These are phyloP conservation scores for Amphibolis antarctica DNA, from an alignment of 106 monocot species.

Conservation along the genomic window DNA sequence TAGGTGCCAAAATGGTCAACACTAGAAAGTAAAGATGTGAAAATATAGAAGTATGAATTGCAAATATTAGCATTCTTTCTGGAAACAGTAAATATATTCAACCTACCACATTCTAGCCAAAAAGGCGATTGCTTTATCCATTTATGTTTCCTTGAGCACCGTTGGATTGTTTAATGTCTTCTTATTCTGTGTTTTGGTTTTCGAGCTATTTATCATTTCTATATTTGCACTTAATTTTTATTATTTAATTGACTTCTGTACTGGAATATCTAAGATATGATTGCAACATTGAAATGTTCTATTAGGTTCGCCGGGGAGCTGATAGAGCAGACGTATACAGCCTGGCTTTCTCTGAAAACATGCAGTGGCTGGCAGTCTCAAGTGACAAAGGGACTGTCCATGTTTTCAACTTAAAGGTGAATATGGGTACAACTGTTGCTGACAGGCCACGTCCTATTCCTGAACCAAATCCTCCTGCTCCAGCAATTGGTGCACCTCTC, in stretches of 20 bases:
- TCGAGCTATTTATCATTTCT: neutral
- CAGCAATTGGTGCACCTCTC: conserved; percentile 36
- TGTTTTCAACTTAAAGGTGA: conserved; percentile 84
- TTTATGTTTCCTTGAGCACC: no score
- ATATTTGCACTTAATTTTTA: neutral
- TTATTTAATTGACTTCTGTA: neutral
- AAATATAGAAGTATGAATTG: no score
- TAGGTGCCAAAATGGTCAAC: no score
- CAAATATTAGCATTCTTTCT: no score
- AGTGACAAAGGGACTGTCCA: conserved; percentile 99
- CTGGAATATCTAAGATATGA: neutral
- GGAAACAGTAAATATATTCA: no score
- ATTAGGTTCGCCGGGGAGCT: conserved; percentile 88
- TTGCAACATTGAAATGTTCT: neutral
- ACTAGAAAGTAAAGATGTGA: no score
- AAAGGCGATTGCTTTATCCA: no score
- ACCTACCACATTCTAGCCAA: no score
- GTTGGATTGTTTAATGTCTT: neutral
- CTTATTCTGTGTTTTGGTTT: no score
- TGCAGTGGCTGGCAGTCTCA: conserved; percentile 87
- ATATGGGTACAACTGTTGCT: conserved; percentile 38
- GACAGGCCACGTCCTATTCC: conserved; percentile 52
- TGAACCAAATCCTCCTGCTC: conserved; percentile 29
- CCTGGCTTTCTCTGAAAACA: conserved; percentile 76
- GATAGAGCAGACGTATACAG: conserved; percentile 98